A percentile compares a stretch with the other conserved stretches of the same genome.
phyloP scores from a whole-genome alignment of 139 green algal genomes.

The Tetraselmis chui region DNA sequence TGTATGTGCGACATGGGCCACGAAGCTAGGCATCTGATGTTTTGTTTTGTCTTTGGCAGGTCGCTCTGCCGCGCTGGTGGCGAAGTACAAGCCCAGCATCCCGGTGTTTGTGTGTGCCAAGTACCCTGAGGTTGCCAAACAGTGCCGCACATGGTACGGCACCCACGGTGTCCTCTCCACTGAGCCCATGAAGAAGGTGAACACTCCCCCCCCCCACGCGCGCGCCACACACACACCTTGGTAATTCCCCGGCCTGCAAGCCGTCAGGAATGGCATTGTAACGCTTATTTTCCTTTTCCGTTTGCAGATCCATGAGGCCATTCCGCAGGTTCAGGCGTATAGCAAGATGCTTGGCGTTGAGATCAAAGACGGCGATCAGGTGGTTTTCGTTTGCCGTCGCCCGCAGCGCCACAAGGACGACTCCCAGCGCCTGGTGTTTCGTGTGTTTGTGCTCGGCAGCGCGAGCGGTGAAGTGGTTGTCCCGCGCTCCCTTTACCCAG shows the following conservation, averaged over 20 bases:
- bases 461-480: slow-evolving; percentile 10
- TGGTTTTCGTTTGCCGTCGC: slow-evolving; percentile 28
- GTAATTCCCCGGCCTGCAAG: too few species aligned
- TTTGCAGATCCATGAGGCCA: slow-evolving; percentile 22
- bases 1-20: too few species aligned
- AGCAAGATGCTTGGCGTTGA: neutral
- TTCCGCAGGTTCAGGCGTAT: slow-evolving; percentile 18
- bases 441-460: slow-evolving; percentile 23
- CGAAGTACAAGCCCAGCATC: slow-evolving; percentile 47
- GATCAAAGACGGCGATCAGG: slow-evolving; percentile 19
- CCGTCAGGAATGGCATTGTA: too few species aligned
- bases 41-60: too few species aligned
- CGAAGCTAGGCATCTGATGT: too few species aligned
- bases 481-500: slow-evolving; percentile 13
- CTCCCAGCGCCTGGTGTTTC: slow-evolving; percentile 39
- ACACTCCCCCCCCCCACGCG: neutral
- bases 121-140: neutral
- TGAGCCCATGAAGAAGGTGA: neutral
- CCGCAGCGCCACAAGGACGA: slow-evolving; percentile 22
- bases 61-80: slow-evolving; percentile 36
- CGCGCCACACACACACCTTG: neutral
- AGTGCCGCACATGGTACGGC: neutral
- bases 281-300: too few species aligned
- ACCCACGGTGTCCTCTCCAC: neutral
- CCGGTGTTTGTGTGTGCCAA: slow-evolving; percentile 37